Evolutionary conservation across 140 eudicot genomes (phyloP).

Genomic region (Senecio squalidus): DNA sequence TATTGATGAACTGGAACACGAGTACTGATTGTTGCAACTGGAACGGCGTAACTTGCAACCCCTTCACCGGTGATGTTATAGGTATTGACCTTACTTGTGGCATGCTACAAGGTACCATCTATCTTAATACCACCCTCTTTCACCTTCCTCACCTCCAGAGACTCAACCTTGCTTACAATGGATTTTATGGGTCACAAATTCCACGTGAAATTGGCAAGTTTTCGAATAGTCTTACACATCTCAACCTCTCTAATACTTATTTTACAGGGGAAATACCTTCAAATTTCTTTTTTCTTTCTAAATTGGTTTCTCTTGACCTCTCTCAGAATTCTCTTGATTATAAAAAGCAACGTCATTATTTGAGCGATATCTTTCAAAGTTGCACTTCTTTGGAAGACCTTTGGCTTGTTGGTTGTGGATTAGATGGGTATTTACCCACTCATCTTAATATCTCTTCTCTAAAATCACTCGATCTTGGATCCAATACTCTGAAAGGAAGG

Average conservation of each 20-base stretch:
- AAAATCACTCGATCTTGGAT: neutral
- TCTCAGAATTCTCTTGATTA: neutral
- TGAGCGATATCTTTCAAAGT: slow-evolving; percentile 9
- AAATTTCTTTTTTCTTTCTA: neutral
- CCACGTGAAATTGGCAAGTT: slow-evolving; percentile 1
- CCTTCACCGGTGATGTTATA: slow-evolving; percentile 17
- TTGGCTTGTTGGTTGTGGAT: neutral
- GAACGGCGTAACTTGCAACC: slow-evolving; percentile 33
- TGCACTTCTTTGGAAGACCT: slow-evolving; percentile 6
- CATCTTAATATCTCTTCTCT: slow-evolving; percentile 16
- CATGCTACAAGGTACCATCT: slow-evolving; percentile 28
- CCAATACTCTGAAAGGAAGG: slow-evolving; percentile 10
- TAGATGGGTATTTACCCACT: neutral
- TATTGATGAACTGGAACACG: slow-evolving; percentile 31
- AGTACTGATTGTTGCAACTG: slow-evolving; percentile 40
- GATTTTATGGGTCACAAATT: slow-evolving; percentile 9
- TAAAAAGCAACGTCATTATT: neutral
- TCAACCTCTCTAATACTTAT: neutral
- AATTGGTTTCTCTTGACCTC: neutral
- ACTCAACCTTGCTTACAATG: slow-evolving; percentile 36
- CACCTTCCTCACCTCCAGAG: slow-evolving; percentile 29
- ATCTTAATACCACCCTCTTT: slow-evolving; percentile 34
- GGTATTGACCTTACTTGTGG: slow-evolving; percentile 31
- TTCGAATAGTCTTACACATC: slow-evolving; percentile 1
- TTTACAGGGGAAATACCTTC: neutral